phyloP scores from a whole-genome alignment of 1,284 basidiomycete genomes.

The Phlebopus sp. region DNA sequence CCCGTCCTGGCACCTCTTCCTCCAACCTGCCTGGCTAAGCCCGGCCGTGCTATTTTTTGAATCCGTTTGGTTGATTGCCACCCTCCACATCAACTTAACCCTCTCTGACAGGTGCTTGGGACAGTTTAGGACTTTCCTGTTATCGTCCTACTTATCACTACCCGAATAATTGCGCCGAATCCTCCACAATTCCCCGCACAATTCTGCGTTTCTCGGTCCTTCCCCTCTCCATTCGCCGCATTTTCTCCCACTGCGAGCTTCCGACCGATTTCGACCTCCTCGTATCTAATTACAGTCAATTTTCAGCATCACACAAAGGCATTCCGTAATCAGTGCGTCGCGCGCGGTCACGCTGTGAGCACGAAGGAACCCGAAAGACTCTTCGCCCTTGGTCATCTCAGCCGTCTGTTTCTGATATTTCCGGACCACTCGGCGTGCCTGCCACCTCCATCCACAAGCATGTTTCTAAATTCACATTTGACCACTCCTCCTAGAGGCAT shows the following conservation, averaged over 20 bases:
- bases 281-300: conserved; percentile 7
- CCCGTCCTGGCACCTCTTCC: background rate
- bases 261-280: conserved; percentile 1
- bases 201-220: background rate
- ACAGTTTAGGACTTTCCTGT: conserved; percentile 3
- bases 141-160: conserved; percentile 1
- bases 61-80: background rate
- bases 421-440: background rate
- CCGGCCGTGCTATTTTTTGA: background rate
- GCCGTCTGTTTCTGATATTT: background rate
- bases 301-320: background rate
- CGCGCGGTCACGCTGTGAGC: background rate
- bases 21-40: background rate
- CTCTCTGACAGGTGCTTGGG: conserved; percentile 5
- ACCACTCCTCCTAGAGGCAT: background rate
- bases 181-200: background rate
- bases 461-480: background rate
- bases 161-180: background rate
- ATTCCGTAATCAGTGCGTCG: background rate
- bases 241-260: conserved; percentile 4
- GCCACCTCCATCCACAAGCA: background rate
- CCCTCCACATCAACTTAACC: background rate
- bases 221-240: conserved; percentile 4
- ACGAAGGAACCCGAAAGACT: background rate
- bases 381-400: background rate